A percentile compares a stretch with the other conserved stretches of the same genome.
Evolutionary conservation across 2,329 filamentous ascomycete genomes (phyloP).

Genomic region (Monosporascus sp.): DNA sequence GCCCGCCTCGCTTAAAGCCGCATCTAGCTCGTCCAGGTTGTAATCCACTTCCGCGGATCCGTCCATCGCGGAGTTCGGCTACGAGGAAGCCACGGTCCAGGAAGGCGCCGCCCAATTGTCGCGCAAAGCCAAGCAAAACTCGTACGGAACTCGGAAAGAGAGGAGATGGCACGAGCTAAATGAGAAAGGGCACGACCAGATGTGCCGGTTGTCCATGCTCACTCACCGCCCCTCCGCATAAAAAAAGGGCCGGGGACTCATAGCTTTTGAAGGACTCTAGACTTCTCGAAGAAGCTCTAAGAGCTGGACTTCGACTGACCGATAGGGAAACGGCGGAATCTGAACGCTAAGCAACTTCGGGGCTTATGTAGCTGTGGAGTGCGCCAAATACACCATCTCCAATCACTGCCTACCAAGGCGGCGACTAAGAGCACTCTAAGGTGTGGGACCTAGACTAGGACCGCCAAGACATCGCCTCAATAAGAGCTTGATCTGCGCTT

Average conservation of each 20-base stretch:
- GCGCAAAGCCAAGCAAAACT: background rate
- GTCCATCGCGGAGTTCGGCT: background rate
- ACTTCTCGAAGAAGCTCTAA: too few relatives aligned
- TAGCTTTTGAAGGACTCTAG: too few relatives aligned
- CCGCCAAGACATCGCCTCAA: background rate
- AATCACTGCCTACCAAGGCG: background rate
- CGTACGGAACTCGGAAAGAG: background rate
- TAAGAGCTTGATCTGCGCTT: background rate
- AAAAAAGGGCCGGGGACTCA: too few relatives aligned
- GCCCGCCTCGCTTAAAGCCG: conserved; percentile 18
- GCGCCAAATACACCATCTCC: background rate
- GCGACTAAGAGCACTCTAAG: background rate
- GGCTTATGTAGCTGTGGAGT: background rate
- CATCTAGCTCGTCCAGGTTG: conserved; percentile 24
- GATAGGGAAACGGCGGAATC: too few relatives aligned
- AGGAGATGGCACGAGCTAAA: background rate
- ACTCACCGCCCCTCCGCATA: too few relatives aligned
- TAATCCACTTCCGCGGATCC: conserved; percentile 18
- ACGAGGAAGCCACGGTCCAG: background rate
- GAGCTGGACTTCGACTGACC: background rate
- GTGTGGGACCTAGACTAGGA: background rate
- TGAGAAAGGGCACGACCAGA: background rate
- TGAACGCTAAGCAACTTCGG: background rate
- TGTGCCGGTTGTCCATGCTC: too few relatives aligned
- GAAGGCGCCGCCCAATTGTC: background rate